Evolutionary conservation across 2,329 filamentous ascomycete species (phyloP).

Genomic region (Aspergillus calidoustus): DNA sequence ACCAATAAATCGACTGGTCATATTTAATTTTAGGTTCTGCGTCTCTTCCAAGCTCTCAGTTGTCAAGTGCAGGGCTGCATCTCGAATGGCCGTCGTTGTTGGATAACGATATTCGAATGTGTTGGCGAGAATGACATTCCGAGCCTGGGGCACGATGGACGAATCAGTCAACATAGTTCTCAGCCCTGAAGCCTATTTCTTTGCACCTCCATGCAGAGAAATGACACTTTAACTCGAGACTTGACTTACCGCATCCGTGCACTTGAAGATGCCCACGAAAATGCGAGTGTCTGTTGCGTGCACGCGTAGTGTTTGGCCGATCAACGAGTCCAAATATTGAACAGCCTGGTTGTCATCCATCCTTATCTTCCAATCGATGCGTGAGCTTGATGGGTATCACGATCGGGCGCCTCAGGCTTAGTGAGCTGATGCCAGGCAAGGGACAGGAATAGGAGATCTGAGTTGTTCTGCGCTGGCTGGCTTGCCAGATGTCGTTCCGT

Average conservation of each 20-base stretch:
- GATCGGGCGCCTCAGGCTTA: not conserved
- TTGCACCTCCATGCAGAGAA: conserved; percentile 8
- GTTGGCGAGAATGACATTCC: conserved; percentile 82
- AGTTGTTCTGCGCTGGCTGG: conserved; percentile 13
- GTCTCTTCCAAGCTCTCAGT: conserved; percentile 23
- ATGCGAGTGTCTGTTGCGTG: conserved; percentile 82
- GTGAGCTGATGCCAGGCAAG: conserved; percentile 10
- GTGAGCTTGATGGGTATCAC: not conserved
- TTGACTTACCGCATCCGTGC: conserved; percentile 79
- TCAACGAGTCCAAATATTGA: conserved; percentile 59
- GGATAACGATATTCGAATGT: conserved; percentile 90
- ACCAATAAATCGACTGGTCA: conserved; percentile 85
- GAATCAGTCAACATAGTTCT: conserved; percentile 22
- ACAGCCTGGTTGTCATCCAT: conserved; percentile 44
- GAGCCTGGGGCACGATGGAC: conserved; percentile 62
- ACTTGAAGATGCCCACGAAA: conserved; percentile 91
- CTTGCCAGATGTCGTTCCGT: not conserved
- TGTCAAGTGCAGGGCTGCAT: conserved; percentile 42
- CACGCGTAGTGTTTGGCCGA: conserved; percentile 79
- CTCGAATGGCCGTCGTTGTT: conserved; percentile 53
- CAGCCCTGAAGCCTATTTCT: conserved; percentile 13
- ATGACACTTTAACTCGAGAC: conserved; percentile 5
- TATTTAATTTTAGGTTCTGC: conserved; percentile 63
- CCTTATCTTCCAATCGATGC: conserved; percentile 24
- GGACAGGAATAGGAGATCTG: conserved; percentile 11